Base-by-base conservation (phyloP, 345 rosid genomes). In the Salix viminalis region DNA sequence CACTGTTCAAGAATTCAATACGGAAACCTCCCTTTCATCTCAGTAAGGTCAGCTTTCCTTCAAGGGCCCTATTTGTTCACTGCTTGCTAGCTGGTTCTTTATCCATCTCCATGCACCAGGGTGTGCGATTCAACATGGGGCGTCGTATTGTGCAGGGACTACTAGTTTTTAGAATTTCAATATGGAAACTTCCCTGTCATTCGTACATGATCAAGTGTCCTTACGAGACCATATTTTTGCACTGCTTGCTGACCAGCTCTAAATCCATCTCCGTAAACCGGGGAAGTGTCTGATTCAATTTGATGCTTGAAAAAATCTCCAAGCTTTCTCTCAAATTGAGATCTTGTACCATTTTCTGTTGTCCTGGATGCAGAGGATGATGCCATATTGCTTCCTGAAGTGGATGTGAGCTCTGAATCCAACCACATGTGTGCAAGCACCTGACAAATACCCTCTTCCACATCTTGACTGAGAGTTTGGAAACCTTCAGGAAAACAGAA, bases 401-500 rank as follows among this genome's bases (percentile, higher is more conserved):
- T 76, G 60, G 85, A 67, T 36, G 60, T 56, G 14, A 93, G 89
- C 88, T 92, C 86, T 0, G 87, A 73, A 39, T 86, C 89, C 64
- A 96, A 83, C 99, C 99, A 96, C 94, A 89, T 85, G 84, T 92
- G 95, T 67, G 99, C 99, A 71, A 96, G 84, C 71, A 96, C 99
- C 86, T 94, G 99, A 76, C 99, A 96, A 70, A 96, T 92, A 16
- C 99, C 99, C 85, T 93, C 99, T 83, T 96, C 98, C 44, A 93
- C 95, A 54, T 96, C 97, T 85, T 89, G 98, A 62, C 88, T 89
- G 64, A 90, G 88, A 54, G 88, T 88, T 71, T 89, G 91, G 77
- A 85, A 91, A 72, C 99, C 99, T 96, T 67, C 65, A 85, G 77
- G 67, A 68, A 68, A 11, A 30, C 58, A 58, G 19, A 26, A 54